Evolutionary conservation across 2,329 filamentous ascomycete genomes (phyloP), one percentile per base, ranked within the genome.

Genomic region (Hypomyces rosellus): DNA sequence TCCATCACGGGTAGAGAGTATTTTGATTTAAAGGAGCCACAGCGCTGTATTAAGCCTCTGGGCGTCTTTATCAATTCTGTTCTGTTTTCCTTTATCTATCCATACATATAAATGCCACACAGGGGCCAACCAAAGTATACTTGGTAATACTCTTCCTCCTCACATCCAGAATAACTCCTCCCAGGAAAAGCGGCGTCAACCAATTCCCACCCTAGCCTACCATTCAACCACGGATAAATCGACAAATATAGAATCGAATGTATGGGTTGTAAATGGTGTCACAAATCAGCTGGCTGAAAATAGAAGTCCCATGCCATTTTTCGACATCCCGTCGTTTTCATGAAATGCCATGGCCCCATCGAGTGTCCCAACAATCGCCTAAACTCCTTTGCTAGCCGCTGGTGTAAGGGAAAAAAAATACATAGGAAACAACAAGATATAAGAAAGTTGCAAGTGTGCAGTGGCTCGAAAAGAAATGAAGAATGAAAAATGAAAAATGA

Each of bases 321-420:
- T 30, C 6, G 25, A 30, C 25, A 30, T 30, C 25, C 25, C 25
- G 25, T 30, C 25, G 8, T 30, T 11, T 30, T 30, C 25, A 30
- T 30, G 25, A 30, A 30, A 30, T 30, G 25, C 25, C 25, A 30
- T 30, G 25, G 25, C 25, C 25, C 25, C 25, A 30, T 30, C 9
- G 20, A 20, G 25, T 30, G 8, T 4, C 34, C 20, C 20, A 25
- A 44, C 13, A 25, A 25, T 39, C 36, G 25, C 54, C 54, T 14
- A 34, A 58, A 58, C 56, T 55, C 56, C 56, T 38, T 49, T 55
- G 54, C 54, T 56, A 54, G 36, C 44, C 51, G 44, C n/a, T 33
- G 9, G 33, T 42, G 9, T 9, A 14, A 25, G 45, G 25, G 46
- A 45, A n/a, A n/a, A n/a, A 15, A 36, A 50, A 48, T 25, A 54